Percentiles rank a stretch among this genome's conserved stretches.
These are phyloP conservation scores for Chlamydomonas reinhardtii DNA, from an alignment of 163 green algal species.

Conservation along the genomic window DNA sequence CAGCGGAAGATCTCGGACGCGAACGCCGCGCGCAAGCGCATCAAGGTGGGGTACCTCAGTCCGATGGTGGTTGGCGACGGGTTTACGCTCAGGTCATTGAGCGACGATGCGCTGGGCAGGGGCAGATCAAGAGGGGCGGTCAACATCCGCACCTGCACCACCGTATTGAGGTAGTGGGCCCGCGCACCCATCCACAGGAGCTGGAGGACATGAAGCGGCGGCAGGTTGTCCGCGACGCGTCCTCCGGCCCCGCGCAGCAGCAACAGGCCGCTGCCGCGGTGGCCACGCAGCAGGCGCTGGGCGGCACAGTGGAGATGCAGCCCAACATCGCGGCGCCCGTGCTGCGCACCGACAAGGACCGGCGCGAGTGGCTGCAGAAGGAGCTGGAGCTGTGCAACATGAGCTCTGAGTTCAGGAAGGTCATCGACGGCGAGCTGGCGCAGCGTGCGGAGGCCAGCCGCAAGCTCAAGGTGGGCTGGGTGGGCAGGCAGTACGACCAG, in stretches of 20 bases:
- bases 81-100: too few relatives aligned
- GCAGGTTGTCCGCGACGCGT: too few relatives aligned
- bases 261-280: conserved; percentile 6
- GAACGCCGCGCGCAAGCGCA: conserved; percentile 79
- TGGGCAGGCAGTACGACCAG: too few relatives aligned
- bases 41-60: conserved; percentile 63
- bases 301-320: conserved; percentile 36
- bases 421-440: conserved; percentile 88
- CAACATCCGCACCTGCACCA: too few relatives aligned
- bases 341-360: conserved; percentile 79
- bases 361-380: conserved; percentile 84
- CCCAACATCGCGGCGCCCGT: conserved; percentile 66
- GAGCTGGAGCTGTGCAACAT: conserved; percentile 85
- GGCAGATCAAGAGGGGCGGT: too few relatives aligned
- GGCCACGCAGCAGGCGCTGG: not conserved
- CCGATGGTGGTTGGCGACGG: too few relatives aligned
- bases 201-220: conserved; percentile 3
- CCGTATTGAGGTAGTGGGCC: too few relatives aligned
- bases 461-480: conserved; percentile 69
- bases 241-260: not conserved
- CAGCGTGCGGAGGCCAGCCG: conserved; percentile 73
- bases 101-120: too few relatives aligned
- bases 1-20: conserved; percentile 93
- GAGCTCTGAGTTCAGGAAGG: conserved; percentile 67
- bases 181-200: not conserved